Base-by-base conservation (phyloP, 352 stramenopile genomes). In the Phytopythium helicoides region DNA sequence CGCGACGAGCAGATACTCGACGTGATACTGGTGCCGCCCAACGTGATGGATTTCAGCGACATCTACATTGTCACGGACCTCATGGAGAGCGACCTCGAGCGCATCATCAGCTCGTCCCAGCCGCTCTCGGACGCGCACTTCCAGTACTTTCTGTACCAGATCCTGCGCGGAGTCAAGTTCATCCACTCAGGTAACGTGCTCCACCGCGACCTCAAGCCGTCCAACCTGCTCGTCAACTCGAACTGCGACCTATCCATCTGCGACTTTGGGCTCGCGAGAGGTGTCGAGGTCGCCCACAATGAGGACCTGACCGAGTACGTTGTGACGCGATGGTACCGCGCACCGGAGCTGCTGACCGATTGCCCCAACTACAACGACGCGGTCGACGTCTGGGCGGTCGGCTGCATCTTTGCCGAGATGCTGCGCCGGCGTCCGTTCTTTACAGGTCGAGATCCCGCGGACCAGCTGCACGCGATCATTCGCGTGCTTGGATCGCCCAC, bases 381-480 rank as follows among this genome's bases (percentile, higher is more conserved):
- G 21, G 92, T 99, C 44, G 95, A 98, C 67, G 89, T 98, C 45
- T 98, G 94, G 94, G 89, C 85, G 46, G 86, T 99, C 23, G 97
- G 97, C 8, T 99, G 97, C 69, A 99, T 99, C 70, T 99, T 99
- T 66, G 97, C 94, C 25, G 97, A 99, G 71, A 94, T 99, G 61
- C 83, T 99, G 40, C 77, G 84, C n/a, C 82, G 97, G 44, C 98
- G 98, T 48, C 96, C 82, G 2, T 93, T 92, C 56, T 92, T 95
- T 61, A 92, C 80, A 10, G 85, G 85, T 3, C 56, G 78, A 26
- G 79, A 95, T 56, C 80, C 79, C n/a, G 87, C 81, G 18, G 81
- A 95, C 51, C 83, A 95, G 50, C 60, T 95, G 23, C 76, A 92
- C 60, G 91, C 87, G 69, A 95, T 95, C 53, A 83, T 92, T 45